Evolutionary conservation across 208 protist genomes (phyloP).

Genomic region (Leishmania tarentolae): DNA sequence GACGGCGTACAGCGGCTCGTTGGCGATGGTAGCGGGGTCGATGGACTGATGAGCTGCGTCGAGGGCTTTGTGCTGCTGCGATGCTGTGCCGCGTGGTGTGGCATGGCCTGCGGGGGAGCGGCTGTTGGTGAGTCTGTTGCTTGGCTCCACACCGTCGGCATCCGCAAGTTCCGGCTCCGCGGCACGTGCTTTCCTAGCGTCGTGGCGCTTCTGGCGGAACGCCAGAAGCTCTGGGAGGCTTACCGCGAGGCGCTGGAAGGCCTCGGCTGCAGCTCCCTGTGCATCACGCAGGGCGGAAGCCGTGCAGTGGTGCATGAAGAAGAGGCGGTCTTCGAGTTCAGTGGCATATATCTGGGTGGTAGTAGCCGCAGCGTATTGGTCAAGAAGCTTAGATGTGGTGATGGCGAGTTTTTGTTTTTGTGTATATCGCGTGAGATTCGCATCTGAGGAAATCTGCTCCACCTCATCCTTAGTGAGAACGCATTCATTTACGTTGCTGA

Average conservation of each 20-base stretch:
- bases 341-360: slow-evolving; percentile 6
- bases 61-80: neutral
- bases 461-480: slow-evolving; percentile 65
- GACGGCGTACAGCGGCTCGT: slow-evolving; percentile 28
- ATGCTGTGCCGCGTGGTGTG: neutral
- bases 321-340: slow-evolving; percentile 23
- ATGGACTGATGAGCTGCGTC: slow-evolving; percentile 9
- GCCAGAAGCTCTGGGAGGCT: slow-evolving; percentile 23
- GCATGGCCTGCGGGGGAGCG: slow-evolving; percentile 3
- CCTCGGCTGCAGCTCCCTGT: neutral
- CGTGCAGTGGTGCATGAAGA: slow-evolving; percentile 19
- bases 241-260: neutral
- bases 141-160: slow-evolving; percentile 4
- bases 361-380: slow-evolving; percentile 12
- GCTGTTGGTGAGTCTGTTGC: neutral
- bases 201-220: slow-evolving; percentile 32
- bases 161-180: slow-evolving; percentile 13
- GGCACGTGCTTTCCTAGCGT: slow-evolving; percentile 20
- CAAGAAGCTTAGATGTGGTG: slow-evolving; percentile 3
- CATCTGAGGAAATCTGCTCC: slow-evolving; percentile 31
- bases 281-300: slow-evolving; percentile 6
- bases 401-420: slow-evolving; percentile 26
- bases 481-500: slow-evolving; percentile 35
- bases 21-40: slow-evolving; percentile 21
- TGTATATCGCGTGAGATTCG: slow-evolving; percentile 32